Conservation (phyloP, 345 rosid species). For the Chamaenerion angustifolium region DNA sequence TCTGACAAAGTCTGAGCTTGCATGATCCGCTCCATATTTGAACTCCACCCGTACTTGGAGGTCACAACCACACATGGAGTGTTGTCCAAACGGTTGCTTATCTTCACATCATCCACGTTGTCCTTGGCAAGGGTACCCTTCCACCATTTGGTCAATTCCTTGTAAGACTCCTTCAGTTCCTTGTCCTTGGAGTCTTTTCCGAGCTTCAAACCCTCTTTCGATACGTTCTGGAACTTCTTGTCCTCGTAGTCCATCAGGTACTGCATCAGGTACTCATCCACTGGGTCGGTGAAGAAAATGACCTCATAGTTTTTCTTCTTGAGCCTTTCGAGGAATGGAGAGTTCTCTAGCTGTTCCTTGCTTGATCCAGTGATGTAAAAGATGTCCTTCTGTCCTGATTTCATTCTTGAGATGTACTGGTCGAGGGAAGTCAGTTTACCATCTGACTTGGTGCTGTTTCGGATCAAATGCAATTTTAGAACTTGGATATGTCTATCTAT, state of each 20-base stretch:
- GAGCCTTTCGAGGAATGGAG: slow-evolving; percentile 97
- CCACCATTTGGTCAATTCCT: slow-evolving; percentile 97
- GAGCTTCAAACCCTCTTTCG: slow-evolving; percentile 82
- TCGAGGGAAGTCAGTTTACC: slow-evolving; percentile 89
- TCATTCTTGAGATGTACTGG: slow-evolving; percentile 61
- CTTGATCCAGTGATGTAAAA: slow-evolving; percentile 90
- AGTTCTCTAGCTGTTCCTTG: slow-evolving; percentile 88
- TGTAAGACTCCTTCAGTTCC: slow-evolving; percentile 86
- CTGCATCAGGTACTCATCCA: slow-evolving; percentile 96
- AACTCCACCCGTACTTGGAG: slow-evolving; percentile 92
- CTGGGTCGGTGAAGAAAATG: slow-evolving; percentile 94
- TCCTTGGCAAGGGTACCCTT: slow-evolving; percentile 57
- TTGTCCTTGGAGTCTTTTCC: slow-evolving; percentile 66
- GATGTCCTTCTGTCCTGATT: slow-evolving; percentile 64
- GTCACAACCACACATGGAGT: slow-evolving; percentile 95
- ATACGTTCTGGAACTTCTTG: slow-evolving; percentile 87
- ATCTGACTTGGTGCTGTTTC: slow-evolving; percentile 72
- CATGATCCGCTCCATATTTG: slow-evolving; percentile 98
- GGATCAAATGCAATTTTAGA: background rate
- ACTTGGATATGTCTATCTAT: background rate
- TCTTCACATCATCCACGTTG: slow-evolving; percentile 84
- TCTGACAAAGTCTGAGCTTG: slow-evolving; percentile 90
- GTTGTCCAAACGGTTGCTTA: slow-evolving; percentile 79
- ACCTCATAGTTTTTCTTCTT: slow-evolving; percentile 91
- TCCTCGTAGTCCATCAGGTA: slow-evolving; percentile 95